Evolutionary conservation across 345 rosid species (phyloP).

Genomic region (Atalantia buxifolia): DNA sequence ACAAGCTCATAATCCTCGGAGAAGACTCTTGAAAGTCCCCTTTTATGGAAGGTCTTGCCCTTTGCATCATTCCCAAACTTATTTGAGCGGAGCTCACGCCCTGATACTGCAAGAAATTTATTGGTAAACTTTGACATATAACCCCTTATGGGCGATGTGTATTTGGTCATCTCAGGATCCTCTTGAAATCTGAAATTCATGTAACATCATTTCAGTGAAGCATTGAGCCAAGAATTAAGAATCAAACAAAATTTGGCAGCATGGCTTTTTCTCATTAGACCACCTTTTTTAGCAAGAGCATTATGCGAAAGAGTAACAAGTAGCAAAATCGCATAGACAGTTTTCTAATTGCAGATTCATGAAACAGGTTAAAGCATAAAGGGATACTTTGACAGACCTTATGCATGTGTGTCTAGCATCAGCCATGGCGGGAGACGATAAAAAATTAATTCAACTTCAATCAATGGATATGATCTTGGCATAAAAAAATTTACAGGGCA

Average conservation of each 20-base stretch:
- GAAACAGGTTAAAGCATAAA: background rate
- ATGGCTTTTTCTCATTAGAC: background rate
- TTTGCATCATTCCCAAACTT: constrained; percentile 3
- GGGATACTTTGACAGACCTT: constrained; percentile 21
- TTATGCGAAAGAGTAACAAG: background rate
- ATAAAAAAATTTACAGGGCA: background rate
- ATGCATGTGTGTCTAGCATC: constrained; percentile 21
- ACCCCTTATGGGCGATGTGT: background rate
- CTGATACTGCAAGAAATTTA: constrained; percentile 16
- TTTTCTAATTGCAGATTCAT: background rate
- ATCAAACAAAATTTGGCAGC: background rate
- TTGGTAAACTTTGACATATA: constrained; percentile 4
- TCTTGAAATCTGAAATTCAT: constrained; percentile 35
- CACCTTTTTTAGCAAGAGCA: background rate
- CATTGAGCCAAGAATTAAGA: background rate
- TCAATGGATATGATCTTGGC: constrained; percentile 15
- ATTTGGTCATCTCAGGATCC: constrained; percentile 20
- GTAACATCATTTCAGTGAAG: background rate
- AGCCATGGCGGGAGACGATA: constrained; percentile 24
- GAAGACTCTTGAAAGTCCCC: constrained; percentile 48
- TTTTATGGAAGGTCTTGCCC: constrained; percentile 19
- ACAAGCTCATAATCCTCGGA: constrained; percentile 49
- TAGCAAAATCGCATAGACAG: background rate
- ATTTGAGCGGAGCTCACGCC: constrained; percentile 3
- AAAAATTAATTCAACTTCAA: constrained; percentile 6